Evolutionary conservation across 1,139 yeast genomes (phyloP).

Genomic region (Taiozyma sp.): DNA sequence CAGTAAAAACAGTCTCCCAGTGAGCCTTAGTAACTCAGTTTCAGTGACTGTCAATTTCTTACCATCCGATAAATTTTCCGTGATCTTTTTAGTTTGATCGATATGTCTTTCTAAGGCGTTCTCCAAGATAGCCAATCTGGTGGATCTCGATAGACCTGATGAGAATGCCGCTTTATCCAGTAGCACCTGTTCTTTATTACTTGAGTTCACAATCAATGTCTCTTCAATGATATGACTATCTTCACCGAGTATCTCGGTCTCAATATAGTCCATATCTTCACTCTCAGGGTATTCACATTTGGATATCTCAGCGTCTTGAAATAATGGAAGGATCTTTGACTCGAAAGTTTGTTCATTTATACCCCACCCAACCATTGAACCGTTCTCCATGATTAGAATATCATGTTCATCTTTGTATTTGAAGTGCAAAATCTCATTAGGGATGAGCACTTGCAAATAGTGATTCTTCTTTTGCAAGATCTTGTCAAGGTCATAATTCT

Average conservation of each 20-base stretch:
- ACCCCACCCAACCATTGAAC: conserved; percentile 83
- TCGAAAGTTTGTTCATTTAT: conserved; percentile 44
- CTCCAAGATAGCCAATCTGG: conserved; percentile 78
- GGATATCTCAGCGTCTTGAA: conserved; percentile 43
- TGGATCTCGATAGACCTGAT: conserved; percentile 80
- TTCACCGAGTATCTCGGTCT: conserved; percentile 31
- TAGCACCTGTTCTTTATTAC: conserved; percentile 40
- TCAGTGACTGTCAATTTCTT: conserved; percentile 51
- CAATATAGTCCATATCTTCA: conserved; percentile 87
- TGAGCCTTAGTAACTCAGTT: conserved; percentile 58
- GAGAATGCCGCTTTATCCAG: conserved; percentile 88
- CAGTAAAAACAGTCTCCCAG: conserved; percentile 69
- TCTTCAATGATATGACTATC: conserved; percentile 52
- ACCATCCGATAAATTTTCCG: conserved; percentile 66
- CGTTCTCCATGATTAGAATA: conserved; percentile 62
- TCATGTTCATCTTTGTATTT: conserved; percentile 39
- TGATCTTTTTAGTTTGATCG: conserved; percentile 54
- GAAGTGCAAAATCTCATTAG: conserved; percentile 62
- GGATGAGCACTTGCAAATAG: conserved; percentile 38
- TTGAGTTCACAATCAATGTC: conserved; percentile 57
- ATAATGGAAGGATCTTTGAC: conserved; percentile 41
- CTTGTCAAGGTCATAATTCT: conserved; percentile 52
- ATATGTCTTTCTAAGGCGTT: conserved; percentile 65
- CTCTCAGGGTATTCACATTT: conserved; percentile 56
- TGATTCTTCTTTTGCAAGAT: conserved; percentile 25